Evolutionary conservation across 2,329 filamentous ascomycete genomes (phyloP).

Genomic region (Achaetomium macrosporum): DNA sequence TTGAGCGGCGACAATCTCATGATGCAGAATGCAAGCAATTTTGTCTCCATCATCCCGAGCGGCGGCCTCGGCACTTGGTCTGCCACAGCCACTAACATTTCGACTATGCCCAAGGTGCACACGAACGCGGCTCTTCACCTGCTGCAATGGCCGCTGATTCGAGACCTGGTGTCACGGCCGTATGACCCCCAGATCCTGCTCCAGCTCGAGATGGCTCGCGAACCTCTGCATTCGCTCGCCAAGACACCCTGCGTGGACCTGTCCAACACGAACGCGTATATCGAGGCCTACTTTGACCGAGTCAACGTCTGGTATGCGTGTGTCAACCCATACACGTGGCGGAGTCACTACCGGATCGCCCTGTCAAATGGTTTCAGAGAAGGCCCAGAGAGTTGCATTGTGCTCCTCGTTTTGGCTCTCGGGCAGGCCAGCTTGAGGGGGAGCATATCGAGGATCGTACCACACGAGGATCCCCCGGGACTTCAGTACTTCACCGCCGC

Average conservation of each 20-base stretch:
- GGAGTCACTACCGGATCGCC: constrained; percentile 67
- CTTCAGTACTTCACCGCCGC: constrained; percentile 75
- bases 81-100: constrained; percentile 58
- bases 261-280: constrained; percentile 67
- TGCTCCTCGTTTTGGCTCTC: constrained; percentile 69
- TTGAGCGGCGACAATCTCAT: constrained; percentile 54
- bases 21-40: constrained; percentile 39
- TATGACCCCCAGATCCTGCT: constrained; percentile 78
- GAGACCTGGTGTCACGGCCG: constrained; percentile 67
- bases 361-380: constrained; percentile 71
- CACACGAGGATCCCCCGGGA: constrained; percentile 66
- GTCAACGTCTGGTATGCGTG: constrained; percentile 85
- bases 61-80: constrained; percentile 69
- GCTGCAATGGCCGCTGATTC: constrained; percentile 74
- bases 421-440: constrained; percentile 70
- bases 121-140: constrained; percentile 75
- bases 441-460: constrained; percentile 67
- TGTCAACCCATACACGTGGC: constrained; percentile 77
- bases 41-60: constrained; percentile 52
- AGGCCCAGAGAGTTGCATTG: constrained; percentile 76
- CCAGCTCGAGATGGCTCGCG: constrained; percentile 73
- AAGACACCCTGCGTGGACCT: constrained; percentile 63
- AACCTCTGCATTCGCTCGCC: constrained; percentile 63
- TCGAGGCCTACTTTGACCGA: constrained; percentile 72
- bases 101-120: constrained; percentile 79